Percentiles rank a stretch among this genome's conserved stretches.
Conservation (phyloP, 257 asterid species). For the Rehmannia glutinosa region DNA sequence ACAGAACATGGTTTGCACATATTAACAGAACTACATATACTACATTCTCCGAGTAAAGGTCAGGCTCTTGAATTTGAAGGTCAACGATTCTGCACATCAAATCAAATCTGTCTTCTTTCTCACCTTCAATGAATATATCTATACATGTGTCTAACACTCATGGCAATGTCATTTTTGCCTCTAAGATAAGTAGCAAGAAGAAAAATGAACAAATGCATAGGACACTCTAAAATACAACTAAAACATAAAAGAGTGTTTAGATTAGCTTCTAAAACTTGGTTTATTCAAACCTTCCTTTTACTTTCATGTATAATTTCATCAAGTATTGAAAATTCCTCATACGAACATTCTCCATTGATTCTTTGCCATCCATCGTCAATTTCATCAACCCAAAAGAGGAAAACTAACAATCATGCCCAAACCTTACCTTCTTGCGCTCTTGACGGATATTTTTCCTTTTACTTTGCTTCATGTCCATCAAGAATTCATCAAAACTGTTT, state of each 20-base stretch:
- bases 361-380: not conserved
- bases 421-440: constrained; percentile 89
- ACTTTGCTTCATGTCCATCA: constrained; percentile 97
- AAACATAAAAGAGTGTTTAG: too few relatives aligned
- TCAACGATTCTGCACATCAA: too few relatives aligned
- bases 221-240: too few relatives aligned
- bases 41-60: too few relatives aligned
- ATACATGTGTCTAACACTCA: too few relatives aligned
- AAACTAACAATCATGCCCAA: constrained; percentile 7
- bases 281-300: not conserved
- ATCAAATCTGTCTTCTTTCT: too few relatives aligned
- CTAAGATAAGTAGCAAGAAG: not conserved
- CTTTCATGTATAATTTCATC: not conserved
- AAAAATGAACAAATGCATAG: too few relatives aligned
- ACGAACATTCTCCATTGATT: not conserved
- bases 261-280: not conserved
- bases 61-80: too few relatives aligned
- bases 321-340: not conserved
- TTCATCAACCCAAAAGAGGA: not conserved
- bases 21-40: too few relatives aligned
- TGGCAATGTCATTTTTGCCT: not conserved
- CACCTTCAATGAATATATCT: too few relatives aligned
- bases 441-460: constrained; percentile 96
- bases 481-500: constrained; percentile 91
- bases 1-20: too few relatives aligned